Base-by-base conservation (phyloP, 805 yeast species). In the Schwanniomyces vanrijiae region DNA sequence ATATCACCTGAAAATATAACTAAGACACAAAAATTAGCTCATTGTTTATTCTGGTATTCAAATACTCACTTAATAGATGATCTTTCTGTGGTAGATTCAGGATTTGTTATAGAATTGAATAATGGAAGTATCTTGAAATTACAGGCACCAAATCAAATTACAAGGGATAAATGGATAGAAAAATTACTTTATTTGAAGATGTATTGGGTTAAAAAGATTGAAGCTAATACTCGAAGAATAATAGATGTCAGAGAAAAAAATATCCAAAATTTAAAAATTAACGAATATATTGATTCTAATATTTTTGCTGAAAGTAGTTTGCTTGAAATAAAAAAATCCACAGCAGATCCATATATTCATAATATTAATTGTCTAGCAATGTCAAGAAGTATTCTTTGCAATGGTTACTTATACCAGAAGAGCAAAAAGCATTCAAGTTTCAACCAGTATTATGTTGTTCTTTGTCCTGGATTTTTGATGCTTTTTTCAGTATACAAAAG, bases 331-430 rank as follows among this genome's bases (percentile, higher is more conserved):
- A 80, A 81, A 19, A 64, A 75, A 2, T 71, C 83, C 0, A 34
- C 60, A 1, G 80, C 89, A 0, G 83, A 84, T 54, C 71, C 85
- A 0, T 49, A 51, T 8, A 61, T 82, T 3, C 80, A 80, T 58
- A 80, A 81, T 51, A 76, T 83, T 18, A 80, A 84, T 9, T 69
- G 83, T 3, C 61, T 81, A 43, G 74, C 92, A 0, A 71, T 85
- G 65, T 75, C 82, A 21, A 78, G 82, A 13, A 75, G 84, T 9
- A 65, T 91, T 2, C 66, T 85, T 19, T 75, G 75, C 66, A 77
- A 82, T 49, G 97, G 97, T 0, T 64, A 72, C 26, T 61, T 92
- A 21, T 90, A 78, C 59, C 82, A 82, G 53, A 91, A 90, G 56
- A 75, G 81, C 3, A 81, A 78, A 48, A 88, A 83, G 59, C 90